These are phyloP conservation scores for Coemansia sp. DNA, from an alignment of 192 early-diverging fungal genomes.

Conservation along the genomic window DNA sequence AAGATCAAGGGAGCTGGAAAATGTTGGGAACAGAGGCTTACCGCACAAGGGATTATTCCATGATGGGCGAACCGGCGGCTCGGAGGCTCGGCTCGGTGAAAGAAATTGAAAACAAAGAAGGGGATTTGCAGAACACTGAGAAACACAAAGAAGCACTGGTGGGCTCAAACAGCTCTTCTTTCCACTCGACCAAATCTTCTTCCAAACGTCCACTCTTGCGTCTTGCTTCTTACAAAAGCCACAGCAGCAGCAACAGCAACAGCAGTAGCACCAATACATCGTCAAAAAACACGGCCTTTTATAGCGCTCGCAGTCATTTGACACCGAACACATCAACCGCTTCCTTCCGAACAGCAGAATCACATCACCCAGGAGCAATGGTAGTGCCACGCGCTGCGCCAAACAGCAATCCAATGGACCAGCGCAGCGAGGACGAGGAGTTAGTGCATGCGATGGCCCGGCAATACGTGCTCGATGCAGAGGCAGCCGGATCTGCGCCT, in stretches of 20 bases:
- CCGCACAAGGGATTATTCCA: neutral
- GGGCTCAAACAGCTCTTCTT: slow-evolving; percentile 12
- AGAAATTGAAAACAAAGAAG: neutral
- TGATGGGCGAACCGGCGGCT: neutral
- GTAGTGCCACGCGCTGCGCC: neutral
- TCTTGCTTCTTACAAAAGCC: slow-evolving; percentile 23
- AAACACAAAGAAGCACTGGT: neutral
- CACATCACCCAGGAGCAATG: neutral
- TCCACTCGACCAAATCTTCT: slow-evolving; percentile 13
- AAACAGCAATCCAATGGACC: neutral
- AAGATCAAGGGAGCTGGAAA: too few relatives aligned
- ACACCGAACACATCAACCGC: slow-evolving; percentile 3
- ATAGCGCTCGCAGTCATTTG: slow-evolving; percentile 34
- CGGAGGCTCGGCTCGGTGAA: slow-evolving; percentile 5
- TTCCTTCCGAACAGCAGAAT: slow-evolving; percentile 45
- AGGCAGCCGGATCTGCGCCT: slow-evolving; percentile 43
- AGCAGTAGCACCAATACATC: slow-evolving; percentile 19
- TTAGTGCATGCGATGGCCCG: slow-evolving; percentile 39
- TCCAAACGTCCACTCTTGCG: slow-evolving; percentile 25
- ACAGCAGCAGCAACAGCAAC: neutral
- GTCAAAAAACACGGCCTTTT: slow-evolving; percentile 43
- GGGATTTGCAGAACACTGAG: neutral
- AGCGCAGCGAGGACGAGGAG: slow-evolving; percentile 22
- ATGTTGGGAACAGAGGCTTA: neutral
- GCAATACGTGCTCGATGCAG: slow-evolving; percentile 48